Evolutionary conservation across 306 rosid genomes (phyloP).

Genomic region (Arachis hypogaea): DNA sequence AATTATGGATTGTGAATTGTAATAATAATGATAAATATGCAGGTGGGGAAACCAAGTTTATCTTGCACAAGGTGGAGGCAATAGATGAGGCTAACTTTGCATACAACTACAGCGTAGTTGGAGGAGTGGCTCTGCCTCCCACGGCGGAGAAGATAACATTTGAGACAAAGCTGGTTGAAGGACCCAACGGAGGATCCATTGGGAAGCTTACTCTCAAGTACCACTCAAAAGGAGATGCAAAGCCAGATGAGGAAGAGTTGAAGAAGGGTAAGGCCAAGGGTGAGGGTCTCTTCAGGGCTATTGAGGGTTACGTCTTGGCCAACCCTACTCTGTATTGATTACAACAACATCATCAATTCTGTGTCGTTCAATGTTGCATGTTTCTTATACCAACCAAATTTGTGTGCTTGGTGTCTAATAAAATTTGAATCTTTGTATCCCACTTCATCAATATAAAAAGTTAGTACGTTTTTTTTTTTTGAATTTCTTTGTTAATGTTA

Average conservation of each 20-base stretch:
- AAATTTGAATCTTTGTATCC: neutral
- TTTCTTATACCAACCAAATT: too few relatives aligned
- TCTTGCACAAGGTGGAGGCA: conserved; percentile 44
- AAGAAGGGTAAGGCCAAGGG: conserved; percentile 42
- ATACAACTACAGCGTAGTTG: conserved; percentile 49
- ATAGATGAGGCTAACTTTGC: conserved; percentile 38
- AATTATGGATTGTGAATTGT: too few relatives aligned
- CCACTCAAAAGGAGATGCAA: conserved; percentile 35
- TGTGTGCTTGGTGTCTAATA: neutral
- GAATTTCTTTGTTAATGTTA: too few relatives aligned
- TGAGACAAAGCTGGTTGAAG: conserved; percentile 38
- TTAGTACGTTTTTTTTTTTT: neutral
- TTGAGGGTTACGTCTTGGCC: conserved; percentile 49
- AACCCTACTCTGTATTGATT: conserved; percentile 14
- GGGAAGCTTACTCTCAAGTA: conserved; percentile 20
- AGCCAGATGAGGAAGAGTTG: conserved; percentile 37
- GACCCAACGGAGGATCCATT: conserved; percentile 43
- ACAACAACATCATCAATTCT: too few relatives aligned
- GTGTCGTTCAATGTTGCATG: too few relatives aligned
- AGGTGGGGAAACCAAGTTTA: conserved; percentile 36
- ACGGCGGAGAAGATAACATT: conserved; percentile 41
- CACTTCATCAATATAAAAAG: neutral
- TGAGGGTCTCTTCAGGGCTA: conserved; percentile 48
- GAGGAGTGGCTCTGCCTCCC: conserved; percentile 31
- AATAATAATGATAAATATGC: neutral